These are phyloP conservation scores for Xylaria telfairii DNA, from an alignment of 495 filamentous ascomycete species.

Conservation along the genomic window DNA sequence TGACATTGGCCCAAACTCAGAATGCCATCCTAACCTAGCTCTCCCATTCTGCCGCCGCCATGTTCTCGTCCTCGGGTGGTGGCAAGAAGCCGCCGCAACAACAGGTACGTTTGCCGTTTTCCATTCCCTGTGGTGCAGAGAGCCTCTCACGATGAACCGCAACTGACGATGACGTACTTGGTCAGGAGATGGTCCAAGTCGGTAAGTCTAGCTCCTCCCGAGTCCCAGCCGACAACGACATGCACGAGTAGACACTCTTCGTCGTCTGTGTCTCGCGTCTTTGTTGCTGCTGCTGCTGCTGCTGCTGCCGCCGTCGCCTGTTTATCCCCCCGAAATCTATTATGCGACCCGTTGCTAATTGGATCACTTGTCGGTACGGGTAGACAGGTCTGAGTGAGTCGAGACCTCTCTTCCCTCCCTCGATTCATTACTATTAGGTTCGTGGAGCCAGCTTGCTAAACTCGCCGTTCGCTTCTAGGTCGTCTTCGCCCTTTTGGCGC, in stretches of 20 bases:
- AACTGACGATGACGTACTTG: slow-evolving; percentile 42
- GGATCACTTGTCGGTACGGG: slow-evolving; percentile 11
- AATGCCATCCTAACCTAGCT: slow-evolving; percentile 30
- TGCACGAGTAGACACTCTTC: background rate
- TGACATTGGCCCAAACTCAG: slow-evolving; percentile 25
- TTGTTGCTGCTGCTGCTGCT: no score
- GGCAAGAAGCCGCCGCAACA: slow-evolving; percentile 74
- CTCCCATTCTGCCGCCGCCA: slow-evolving; percentile 39
- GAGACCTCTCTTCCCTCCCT: slow-evolving; percentile 7
- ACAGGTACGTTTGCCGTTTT: slow-evolving; percentile 63
- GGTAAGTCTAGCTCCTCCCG: slow-evolving; percentile 61
- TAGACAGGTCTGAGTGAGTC: slow-evolving; percentile 69
- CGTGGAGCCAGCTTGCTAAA: background rate
- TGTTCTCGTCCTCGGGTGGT: slow-evolving; percentile 63
- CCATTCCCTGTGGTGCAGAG: slow-evolving; percentile 10
- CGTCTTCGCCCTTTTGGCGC: slow-evolving; percentile 91
- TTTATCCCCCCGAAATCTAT: background rate
- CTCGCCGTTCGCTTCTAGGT: slow-evolving; percentile 56
- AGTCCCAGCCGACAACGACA: background rate
- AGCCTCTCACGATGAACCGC: background rate
- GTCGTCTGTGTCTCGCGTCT: background rate
- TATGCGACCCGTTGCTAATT: slow-evolving; percentile 18
- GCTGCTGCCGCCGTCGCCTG: background rate
- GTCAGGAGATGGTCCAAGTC: slow-evolving; percentile 98
- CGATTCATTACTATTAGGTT: background rate